These are phyloP conservation scores for Tetrastigma voinierianum DNA, from an alignment of 164 flowering plant species.

Conservation along the genomic window DNA sequence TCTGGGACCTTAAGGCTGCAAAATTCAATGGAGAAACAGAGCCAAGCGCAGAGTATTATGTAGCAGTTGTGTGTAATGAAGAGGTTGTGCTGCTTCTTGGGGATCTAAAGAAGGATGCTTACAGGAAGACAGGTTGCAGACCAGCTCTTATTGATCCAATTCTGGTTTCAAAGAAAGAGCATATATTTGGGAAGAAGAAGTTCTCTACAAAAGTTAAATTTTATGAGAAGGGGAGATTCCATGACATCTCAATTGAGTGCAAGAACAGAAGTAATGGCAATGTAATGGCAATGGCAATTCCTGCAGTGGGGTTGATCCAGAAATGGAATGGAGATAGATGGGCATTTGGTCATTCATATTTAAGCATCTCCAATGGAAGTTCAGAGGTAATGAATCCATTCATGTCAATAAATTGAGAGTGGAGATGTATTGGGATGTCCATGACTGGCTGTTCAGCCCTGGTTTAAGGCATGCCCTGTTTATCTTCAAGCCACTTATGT, in stretches of 20 bases:
- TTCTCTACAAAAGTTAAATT: slow-evolving; percentile 51
- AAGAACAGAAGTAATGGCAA: slow-evolving; percentile 17
- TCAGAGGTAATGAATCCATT: slow-evolving; percentile 66
- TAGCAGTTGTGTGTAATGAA: slow-evolving; percentile 58
- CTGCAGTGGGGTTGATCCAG: slow-evolving; percentile 39
- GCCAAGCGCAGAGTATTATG: slow-evolving; percentile 64
- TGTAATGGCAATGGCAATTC: slow-evolving; percentile 6
- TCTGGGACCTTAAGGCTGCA: slow-evolving; percentile 68
- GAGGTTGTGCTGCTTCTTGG: slow-evolving; percentile 68
- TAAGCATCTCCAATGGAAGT: slow-evolving; percentile 76
- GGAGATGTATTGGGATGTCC: slow-evolving; percentile 79
- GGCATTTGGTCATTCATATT: slow-evolving; percentile 56
- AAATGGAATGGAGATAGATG: slow-evolving; percentile 74
- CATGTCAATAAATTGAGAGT: slow-evolving; percentile 44
- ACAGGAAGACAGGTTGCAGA: slow-evolving; percentile 52
- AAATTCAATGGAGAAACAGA: slow-evolving; percentile 65
- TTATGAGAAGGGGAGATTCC: slow-evolving; percentile 48
- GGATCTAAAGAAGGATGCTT: slow-evolving; percentile 67
- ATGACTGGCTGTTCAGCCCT: slow-evolving; percentile 76
- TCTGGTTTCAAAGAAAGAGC: slow-evolving; percentile 60
- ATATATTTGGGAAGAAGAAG: slow-evolving; percentile 58
- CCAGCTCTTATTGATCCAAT: slow-evolving; percentile 59
- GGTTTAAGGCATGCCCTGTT: slow-evolving; percentile 67
- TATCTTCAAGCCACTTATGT: slow-evolving; percentile 53
- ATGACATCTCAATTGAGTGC: slow-evolving; percentile 67